Evolutionary conservation across 495 filamentous ascomycete genomes (phyloP).

Genomic region (Daldinia vernicosa): DNA sequence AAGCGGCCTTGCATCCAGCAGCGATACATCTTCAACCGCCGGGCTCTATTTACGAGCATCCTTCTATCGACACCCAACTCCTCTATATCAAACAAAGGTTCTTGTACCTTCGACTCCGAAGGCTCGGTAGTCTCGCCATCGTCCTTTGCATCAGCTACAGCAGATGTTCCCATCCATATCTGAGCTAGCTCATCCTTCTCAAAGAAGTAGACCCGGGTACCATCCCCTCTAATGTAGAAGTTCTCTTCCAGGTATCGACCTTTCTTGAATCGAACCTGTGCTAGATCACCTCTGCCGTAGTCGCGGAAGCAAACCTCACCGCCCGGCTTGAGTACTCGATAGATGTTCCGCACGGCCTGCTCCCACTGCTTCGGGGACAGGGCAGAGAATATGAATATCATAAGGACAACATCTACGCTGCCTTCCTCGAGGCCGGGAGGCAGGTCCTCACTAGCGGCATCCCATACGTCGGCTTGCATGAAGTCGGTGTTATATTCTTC

Average conservation of each 20-base stretch:
- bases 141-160: conserved; percentile 29
- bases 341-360: conserved; percentile 81
- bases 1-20: conserved; percentile 97
- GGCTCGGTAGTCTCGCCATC: conserved; percentile 31
- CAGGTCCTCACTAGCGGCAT: conserved; percentile 73
- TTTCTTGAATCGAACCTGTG: conserved; percentile 96
- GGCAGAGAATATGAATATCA: conserved; percentile 98
- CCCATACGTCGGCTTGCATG: conserved; percentile 92
- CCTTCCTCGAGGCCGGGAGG: conserved; percentile 79
- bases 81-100: conserved; percentile 69
- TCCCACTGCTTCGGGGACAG: conserved; percentile 85
- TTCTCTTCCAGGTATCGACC: conserved; percentile 92
- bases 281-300: conserved; percentile 93
- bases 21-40: conserved; percentile 95
- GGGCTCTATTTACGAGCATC: conserved; percentile 89
- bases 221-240: conserved; percentile 95
- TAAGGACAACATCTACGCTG: conserved; percentile 86
- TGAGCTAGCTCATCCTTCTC: conserved; percentile 79
- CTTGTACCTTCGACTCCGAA: conserved; percentile 25
- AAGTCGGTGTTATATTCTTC: conserved; percentile 66
- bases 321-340: conserved; percentile 83
- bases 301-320: conserved; percentile 92
- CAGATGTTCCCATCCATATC: conserved; percentile 71
- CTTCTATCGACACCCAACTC: conserved; percentile 85
- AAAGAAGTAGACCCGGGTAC: conserved; percentile 97